These are phyloP conservation scores for Astragalus membranaceus DNA, from an alignment of 306 rosid genomes.

Conservation along the genomic window DNA sequence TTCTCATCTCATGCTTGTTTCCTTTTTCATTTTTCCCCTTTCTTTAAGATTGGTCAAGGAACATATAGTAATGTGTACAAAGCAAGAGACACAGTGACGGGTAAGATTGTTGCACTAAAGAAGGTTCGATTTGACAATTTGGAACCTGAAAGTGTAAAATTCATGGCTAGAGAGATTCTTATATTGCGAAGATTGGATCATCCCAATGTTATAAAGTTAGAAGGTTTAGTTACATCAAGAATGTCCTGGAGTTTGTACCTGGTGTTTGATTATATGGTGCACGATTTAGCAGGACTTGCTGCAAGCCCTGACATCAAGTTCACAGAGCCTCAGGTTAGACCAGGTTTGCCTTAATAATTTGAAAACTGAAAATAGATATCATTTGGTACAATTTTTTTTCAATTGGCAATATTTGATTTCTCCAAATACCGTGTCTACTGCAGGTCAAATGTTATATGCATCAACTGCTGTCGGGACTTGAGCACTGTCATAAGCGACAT, in stretches of 20 bases:
- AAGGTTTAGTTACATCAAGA: conserved; percentile 95
- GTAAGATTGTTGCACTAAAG: conserved; percentile 90
- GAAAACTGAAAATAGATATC: not conserved
- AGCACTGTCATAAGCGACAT: conserved; percentile 78
- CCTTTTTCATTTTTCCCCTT: conserved; percentile 7
- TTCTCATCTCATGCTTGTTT: not conserved
- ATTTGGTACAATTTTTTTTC: conserved; percentile 13
- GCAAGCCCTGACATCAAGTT: conserved; percentile 86
- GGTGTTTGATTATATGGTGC: conserved; percentile 88
- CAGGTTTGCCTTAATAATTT: conserved; percentile 30
- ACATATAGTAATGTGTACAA: conserved; percentile 96
- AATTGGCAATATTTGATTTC: conserved; percentile 10
- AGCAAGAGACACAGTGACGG: conserved; percentile 76
- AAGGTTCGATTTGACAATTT: conserved; percentile 94
- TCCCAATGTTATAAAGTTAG: conserved; percentile 84
- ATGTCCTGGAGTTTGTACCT: conserved; percentile 96
- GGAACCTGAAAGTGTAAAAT: conserved; percentile 95
- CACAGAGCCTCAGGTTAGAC: conserved; percentile 86
- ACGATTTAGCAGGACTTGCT: conserved; percentile 93
- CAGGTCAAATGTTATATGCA: conserved; percentile 92
- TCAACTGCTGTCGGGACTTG: conserved; percentile 84
- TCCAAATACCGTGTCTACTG: conserved; percentile 19
- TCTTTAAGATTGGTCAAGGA: conserved; percentile 83
- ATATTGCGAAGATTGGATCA: conserved; percentile 84
- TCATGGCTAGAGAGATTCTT: conserved; percentile 95